Evolutionary conservation across 305 asterid species (phyloP).

Genomic region (Rubia occidens): DNA sequence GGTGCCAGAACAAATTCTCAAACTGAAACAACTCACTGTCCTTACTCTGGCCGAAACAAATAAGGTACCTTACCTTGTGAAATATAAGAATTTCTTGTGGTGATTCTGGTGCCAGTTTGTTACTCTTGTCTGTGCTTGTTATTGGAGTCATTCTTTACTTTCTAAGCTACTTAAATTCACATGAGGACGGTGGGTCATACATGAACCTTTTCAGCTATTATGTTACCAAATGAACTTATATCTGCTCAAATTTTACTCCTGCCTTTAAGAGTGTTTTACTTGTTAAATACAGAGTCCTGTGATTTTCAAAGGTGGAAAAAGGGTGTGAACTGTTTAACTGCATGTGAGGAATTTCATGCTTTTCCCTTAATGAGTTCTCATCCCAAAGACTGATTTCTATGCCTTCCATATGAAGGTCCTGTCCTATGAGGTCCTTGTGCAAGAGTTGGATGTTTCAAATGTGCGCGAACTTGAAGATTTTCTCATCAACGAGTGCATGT

Average conservation of each 20-base stretch:
- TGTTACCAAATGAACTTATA: not conserved
- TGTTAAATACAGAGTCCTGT: not conserved
- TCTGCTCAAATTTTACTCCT: not conserved
- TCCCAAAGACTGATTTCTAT: constrained; percentile 4
- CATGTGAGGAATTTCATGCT: not conserved
- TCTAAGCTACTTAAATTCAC: not conserved
- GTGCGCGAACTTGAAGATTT: constrained; percentile 97
- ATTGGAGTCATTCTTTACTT: not conserved
- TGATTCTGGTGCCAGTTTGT: not conserved
- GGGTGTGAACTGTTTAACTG: not conserved
- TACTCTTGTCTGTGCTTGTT: not conserved
- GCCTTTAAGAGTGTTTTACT: not conserved
- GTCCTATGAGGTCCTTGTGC: constrained; percentile 79
- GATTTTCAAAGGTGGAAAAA: not conserved
- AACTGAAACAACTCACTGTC: constrained; percentile 90
- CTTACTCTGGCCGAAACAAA: constrained; percentile 89
- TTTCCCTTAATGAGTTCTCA: not conserved
- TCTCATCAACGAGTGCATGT: constrained; percentile 96
- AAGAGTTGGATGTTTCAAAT: constrained; percentile 82
- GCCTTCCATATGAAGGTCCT: constrained; percentile 43
- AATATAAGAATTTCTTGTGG: not conserved
- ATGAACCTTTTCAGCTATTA: not conserved
- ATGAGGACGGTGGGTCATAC: not conserved
- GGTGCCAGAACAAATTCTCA: constrained; percentile 80
- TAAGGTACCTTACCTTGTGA: constrained; percentile 41